phyloP scores from a whole-genome alignment of 108 stramenopile genomes.

The Nannochloropsis gaditana region DNA sequence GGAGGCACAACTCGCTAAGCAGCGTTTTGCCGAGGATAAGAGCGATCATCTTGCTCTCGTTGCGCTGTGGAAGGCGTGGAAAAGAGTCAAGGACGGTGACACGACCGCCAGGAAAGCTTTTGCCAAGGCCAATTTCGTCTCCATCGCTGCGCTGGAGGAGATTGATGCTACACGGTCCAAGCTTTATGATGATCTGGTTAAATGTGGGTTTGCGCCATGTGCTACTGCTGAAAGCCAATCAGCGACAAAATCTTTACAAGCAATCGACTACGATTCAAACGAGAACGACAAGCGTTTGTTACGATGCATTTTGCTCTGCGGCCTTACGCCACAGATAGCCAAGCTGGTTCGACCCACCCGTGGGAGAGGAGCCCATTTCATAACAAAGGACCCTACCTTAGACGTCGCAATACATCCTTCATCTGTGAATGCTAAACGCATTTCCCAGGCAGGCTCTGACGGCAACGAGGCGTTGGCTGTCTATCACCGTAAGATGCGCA shows the following conservation, averaged over 20 bases:
- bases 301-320: neutral
- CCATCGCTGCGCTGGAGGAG: neutral
- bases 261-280: conserved; percentile 17
- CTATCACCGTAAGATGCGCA: neutral
- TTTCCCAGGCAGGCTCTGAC: neutral
- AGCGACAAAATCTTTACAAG: neutral
- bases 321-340: neutral
- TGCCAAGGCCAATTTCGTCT: neutral
- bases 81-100: neutral
- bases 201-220: neutral
- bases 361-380: neutral
- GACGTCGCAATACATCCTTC: conserved; percentile 3
- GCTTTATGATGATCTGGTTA: neutral
- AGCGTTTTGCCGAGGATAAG: neutral
- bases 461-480: neutral
- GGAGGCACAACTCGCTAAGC: conserved; percentile 28
- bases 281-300: conserved; percentile 16
- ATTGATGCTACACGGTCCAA: neutral
- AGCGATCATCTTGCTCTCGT: conserved; percentile 20
- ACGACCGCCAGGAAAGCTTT: neutral
- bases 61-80: neutral
- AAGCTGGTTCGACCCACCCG: conserved; percentile 16
- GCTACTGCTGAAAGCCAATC: neutral
- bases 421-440: conserved; percentile 3
- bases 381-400: neutral